phyloP scores from a whole-genome alignment of 257 asterid species.

The Knoxia roxburghii region DNA sequence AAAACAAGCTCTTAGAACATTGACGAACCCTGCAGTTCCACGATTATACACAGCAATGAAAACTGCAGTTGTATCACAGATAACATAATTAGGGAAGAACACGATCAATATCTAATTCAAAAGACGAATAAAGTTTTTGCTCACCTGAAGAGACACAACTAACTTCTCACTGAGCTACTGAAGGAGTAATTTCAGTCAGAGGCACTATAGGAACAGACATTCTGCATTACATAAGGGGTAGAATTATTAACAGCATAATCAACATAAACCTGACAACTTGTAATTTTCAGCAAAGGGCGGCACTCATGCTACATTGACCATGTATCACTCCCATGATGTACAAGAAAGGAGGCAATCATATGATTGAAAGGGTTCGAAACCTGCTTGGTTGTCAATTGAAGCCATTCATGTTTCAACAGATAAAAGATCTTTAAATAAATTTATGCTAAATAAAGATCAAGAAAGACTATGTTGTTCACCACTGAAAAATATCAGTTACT shows the following conservation, averaged over 20 bases:
- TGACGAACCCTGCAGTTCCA: background rate
- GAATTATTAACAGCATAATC: constrained; percentile 5
- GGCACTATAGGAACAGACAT: constrained; percentile 15
- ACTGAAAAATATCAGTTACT: background rate
- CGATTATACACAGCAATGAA: background rate
- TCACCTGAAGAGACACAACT: constrained; percentile 8
- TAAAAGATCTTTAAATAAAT: background rate
- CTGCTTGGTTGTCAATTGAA: background rate
- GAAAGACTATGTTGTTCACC: background rate
- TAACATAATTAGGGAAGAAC: background rate
- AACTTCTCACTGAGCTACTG: constrained; percentile 28
- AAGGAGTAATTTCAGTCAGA: constrained; percentile 20
- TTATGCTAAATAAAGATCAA: background rate
- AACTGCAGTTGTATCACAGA: constrained; percentile 10
- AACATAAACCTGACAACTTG: background rate
- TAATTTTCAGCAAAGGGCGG: background rate
- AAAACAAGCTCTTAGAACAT: background rate
- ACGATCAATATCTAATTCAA: background rate
- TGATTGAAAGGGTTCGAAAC: background rate
- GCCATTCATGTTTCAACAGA: background rate
- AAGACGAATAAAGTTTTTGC: background rate
- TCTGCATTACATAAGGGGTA: constrained; percentile 27
- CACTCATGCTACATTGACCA: background rate
- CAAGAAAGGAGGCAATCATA: background rate
- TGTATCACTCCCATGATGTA: background rate